A percentile compares a stretch with the other conserved stretches of the same genome.
Conservation (phyloP, 2,329 filamentous ascomycete genomes). For the Mycocentrospora acerina region DNA sequence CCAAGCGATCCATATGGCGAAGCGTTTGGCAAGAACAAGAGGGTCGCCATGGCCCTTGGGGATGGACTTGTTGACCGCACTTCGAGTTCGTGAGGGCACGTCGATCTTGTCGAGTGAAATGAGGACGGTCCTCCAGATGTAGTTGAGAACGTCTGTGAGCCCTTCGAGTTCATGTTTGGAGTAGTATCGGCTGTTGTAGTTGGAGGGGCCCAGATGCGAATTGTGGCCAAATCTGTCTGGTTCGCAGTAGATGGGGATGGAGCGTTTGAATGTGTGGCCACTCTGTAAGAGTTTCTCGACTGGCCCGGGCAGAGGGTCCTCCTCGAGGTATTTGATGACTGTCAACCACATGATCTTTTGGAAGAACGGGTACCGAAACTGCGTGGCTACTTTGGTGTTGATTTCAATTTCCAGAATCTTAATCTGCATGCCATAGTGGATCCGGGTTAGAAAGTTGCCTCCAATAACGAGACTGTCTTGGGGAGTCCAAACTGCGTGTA, state of each 20-base stretch:
- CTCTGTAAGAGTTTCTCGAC: slow-evolving; percentile 58
- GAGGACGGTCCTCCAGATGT: slow-evolving; percentile 64
- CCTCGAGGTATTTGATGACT: slow-evolving; percentile 63
- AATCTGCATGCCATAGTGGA: slow-evolving; percentile 68
- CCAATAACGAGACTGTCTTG: slow-evolving; percentile 69
- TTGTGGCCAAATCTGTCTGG: slow-evolving; percentile 56
- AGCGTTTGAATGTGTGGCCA: slow-evolving; percentile 58
- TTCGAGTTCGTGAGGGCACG: slow-evolving; percentile 59
- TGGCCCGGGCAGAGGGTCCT: slow-evolving; percentile 62
- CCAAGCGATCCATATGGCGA: slow-evolving; percentile 68
- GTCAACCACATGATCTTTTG: slow-evolving; percentile 71
- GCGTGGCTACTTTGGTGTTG: slow-evolving; percentile 64
- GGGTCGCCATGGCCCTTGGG: slow-evolving; percentile 64
- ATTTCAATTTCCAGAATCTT: slow-evolving; percentile 67
- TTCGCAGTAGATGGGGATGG: slow-evolving; percentile 60
- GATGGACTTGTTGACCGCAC: slow-evolving; percentile 63
- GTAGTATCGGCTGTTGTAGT: slow-evolving; percentile 63
- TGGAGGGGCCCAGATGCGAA: slow-evolving; percentile 53
- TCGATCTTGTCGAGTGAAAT: slow-evolving; percentile 63
- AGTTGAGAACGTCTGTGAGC: slow-evolving; percentile 59
- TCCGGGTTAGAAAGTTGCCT: slow-evolving; percentile 67
- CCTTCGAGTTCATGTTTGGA: slow-evolving; percentile 64
- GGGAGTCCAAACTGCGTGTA: slow-evolving; percentile 71
- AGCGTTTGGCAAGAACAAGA: slow-evolving; percentile 59
- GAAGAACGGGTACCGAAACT: slow-evolving; percentile 68